Base-by-base conservation (phyloP, 805 yeast genomes). In the Saccharomycopsis fibuligera region DNA sequence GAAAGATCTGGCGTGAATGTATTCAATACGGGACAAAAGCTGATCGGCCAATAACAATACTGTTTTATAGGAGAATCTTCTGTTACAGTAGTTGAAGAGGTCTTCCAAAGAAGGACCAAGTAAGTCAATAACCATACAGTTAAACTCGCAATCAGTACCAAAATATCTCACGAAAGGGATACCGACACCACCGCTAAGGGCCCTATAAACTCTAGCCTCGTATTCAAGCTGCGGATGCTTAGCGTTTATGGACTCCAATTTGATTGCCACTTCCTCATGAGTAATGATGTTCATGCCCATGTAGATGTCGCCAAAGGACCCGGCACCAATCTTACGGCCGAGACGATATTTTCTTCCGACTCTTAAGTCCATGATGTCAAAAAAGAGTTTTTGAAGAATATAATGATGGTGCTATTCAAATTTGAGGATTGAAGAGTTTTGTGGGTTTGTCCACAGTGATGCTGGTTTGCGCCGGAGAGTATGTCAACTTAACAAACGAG, bases 201-300 rank as follows among this genome's bases (percentile, higher is more conserved):
- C 90, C 62, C 86, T 88, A 71, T 91, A 91, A 30, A 93, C 98
- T 58, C 95, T 81, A 14, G 97, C 96, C 67, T 91, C 99, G 64
- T 91, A 93, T 62, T 91, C 97, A 57, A 91, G 75, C 68, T 91
- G 99, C 1, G 99, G 98, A 64, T 93, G 98, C 62, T 88, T 86
- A 2, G 98, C 96, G 50, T 83, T 75, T 47, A 86, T 79, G 55
- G 86, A 83, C 64, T 91, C 99, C 54, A 91, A 73, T 66, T 91
- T 91, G 72, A 91, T 91, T 57, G 98, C 99, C 47, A 93, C 97
- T 66, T 91, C 96, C 66, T 93, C 98, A 37, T 98, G 97, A 37
- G 95, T 85, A 43, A 91, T 87, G 65, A 93, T 80, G 68, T 91
- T 93, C 23, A 96, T 87, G 10, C 96, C 85, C 56, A 89, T 75